These are phyloP conservation scores for Fusarium sp. DNA, from an alignment of 2,329 filamentous ascomycete species.

Conservation along the genomic window DNA sequence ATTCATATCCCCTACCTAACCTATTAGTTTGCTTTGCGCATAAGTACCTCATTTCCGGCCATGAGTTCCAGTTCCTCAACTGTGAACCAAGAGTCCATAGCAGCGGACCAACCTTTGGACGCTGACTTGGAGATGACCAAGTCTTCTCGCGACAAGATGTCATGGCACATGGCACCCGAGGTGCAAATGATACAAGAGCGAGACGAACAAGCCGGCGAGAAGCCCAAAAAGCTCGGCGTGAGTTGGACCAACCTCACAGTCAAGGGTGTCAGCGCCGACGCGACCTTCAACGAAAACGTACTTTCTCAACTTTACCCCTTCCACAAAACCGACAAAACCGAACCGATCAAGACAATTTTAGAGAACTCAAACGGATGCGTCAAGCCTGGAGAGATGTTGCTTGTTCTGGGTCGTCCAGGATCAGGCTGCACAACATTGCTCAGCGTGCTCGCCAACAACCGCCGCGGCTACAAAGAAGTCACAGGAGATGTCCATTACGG, in stretches of 20 bases:
- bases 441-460: slow-evolving; percentile 75
- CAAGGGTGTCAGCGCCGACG: slow-evolving; percentile 70
- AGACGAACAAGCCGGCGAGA: neutral
- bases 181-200: neutral
- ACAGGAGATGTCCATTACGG: slow-evolving; percentile 71
- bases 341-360: slow-evolving; percentile 73
- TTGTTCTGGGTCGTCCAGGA: slow-evolving; percentile 76
- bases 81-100: neutral
- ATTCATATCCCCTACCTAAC: too few species aligned
- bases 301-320: slow-evolving; percentile 68
- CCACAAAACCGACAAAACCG: slow-evolving; percentile 64
- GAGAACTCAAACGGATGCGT: slow-evolving; percentile 75
- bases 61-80: slow-evolving; percentile 8
- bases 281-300: slow-evolving; percentile 75
- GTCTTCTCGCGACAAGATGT: too few species aligned
- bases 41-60: neutral
- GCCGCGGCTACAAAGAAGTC: slow-evolving; percentile 69
- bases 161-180: slow-evolving; percentile 4
- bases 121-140: neutral
- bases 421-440: slow-evolving; percentile 78
- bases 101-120: neutral
- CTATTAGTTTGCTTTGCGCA: neutral
- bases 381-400: slow-evolving; percentile 78
- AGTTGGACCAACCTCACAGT: slow-evolving; percentile 76
- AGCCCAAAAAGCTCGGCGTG: slow-evolving; percentile 66